A percentile compares a stretch with the other conserved stretches of the same genome.
Conservation (phyloP, 352 stramenopile species). For the Phytophthora foliorum region DNA sequence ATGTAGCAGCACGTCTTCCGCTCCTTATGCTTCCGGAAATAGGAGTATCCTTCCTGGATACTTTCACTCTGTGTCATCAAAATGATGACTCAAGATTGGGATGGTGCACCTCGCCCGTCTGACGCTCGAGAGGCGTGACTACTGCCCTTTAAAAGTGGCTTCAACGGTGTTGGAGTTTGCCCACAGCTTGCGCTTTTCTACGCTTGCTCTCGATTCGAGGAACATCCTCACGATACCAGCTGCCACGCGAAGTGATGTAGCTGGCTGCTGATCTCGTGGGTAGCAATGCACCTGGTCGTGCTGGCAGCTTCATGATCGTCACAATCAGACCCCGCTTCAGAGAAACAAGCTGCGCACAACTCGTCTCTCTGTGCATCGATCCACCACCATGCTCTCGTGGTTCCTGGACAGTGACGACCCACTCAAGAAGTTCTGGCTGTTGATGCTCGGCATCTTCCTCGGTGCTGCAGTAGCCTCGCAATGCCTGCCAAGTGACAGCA, state of each 20-base stretch:
- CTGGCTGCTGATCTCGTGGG: no score
- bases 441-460: constrained; percentile 29
- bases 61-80: constrained; percentile 19
- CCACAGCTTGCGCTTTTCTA: no score
- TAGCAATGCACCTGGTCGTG: not conserved
- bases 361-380: not conserved
- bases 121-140: no score
- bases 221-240: constrained; percentile 2
- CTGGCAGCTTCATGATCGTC: constrained; percentile 10
- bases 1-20: no score
- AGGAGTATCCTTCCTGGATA: no score
- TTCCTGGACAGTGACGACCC: constrained; percentile 37
- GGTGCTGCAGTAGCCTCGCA: constrained; percentile 26
- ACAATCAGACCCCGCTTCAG: constrained; percentile 34
- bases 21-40: no score
- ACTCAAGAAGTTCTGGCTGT: constrained; percentile 33
- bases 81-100: constrained; percentile 27
- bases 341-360: constrained; percentile 14
- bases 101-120: constrained; percentile 1
- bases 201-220: not conserved
- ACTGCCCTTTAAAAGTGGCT: no score
- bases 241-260: not conserved
- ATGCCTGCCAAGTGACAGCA: constrained; percentile 30
- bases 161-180: no score
- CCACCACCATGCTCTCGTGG: constrained; percentile 28